These are phyloP conservation scores for Canavalia ensiformis DNA, from an alignment of 306 rosid genomes.

Conservation along the genomic window DNA sequence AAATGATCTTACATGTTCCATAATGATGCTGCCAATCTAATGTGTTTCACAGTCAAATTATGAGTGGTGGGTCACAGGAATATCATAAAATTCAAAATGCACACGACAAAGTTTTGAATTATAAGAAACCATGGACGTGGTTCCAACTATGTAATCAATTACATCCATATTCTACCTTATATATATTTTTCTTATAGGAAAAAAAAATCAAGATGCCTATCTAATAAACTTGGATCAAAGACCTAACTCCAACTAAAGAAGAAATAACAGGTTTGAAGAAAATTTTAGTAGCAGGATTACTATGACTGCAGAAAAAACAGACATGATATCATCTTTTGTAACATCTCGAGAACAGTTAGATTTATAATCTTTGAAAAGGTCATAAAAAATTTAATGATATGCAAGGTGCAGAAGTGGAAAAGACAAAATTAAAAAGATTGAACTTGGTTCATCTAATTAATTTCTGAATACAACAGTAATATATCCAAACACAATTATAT, in stretches of 20 bases:
- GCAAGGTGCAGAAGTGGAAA: constrained; percentile 19
- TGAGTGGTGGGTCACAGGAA: background rate
- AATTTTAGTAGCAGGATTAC: background rate
- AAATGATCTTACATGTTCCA: constrained; percentile 12
- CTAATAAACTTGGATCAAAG: constrained; percentile 5
- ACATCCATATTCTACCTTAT: constrained; percentile 16
- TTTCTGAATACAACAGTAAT: constrained; percentile 19
- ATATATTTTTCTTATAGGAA: background rate
- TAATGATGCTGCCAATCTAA: background rate
- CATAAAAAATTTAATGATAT: constrained; percentile 12
- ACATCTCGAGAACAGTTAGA: background rate
- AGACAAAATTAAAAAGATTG: constrained; percentile 18
- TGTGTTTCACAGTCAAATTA: constrained; percentile 40
- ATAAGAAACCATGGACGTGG: background rate
- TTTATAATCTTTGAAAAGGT: background rate
- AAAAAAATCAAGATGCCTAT: background rate
- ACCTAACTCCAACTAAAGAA: constrained; percentile 3
- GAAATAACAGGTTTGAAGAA: constrained; percentile 33
- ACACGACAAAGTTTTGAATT: constrained; percentile 11
- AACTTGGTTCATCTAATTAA: constrained; percentile 37
- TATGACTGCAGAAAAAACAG: constrained; percentile 22
- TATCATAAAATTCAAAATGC: constrained; percentile 17
- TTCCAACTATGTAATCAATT: constrained; percentile 19
- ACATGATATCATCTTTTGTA: constrained; percentile 27
- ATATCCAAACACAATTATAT: constrained; percentile 28